These are phyloP conservation scores for Botrytis pseudocinerea DNA, from an alignment of 2,329 filamentous ascomycete species.

Conservation along the genomic window DNA sequence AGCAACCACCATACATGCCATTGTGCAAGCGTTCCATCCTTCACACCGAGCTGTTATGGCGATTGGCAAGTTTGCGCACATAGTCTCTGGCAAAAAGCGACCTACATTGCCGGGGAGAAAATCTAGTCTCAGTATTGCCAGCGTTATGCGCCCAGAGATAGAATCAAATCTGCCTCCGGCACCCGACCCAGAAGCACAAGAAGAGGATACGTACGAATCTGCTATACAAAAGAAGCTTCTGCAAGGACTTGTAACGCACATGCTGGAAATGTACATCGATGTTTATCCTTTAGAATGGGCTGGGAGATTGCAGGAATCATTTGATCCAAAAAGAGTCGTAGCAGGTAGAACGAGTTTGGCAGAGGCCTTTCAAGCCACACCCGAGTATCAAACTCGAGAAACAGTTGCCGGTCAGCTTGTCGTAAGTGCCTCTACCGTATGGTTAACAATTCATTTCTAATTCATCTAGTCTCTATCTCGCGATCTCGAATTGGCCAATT, in stretches of 20 bases:
- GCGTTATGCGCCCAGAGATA: conserved; percentile 55
- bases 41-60: conserved; percentile 67
- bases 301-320: conserved; percentile 65
- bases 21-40: conserved; percentile 65
- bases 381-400: conserved; percentile 60
- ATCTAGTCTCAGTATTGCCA: conserved; percentile 57
- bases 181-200: conserved; percentile 60
- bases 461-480: conserved; percentile 47
- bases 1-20: conserved; percentile 71
- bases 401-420: conserved; percentile 71
- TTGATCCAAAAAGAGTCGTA: conserved; percentile 63
- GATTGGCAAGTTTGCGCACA: conserved; percentile 69
- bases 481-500: conserved; percentile 55
- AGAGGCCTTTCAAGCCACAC: conserved; percentile 64
- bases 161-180: conserved; percentile 45
- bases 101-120: conserved; percentile 61
- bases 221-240: conserved; percentile 64
- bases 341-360: conserved; percentile 61
- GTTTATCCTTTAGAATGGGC: conserved; percentile 61
- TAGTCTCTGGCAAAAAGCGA: conserved; percentile 64
- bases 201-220: conserved; percentile 58
- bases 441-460: conserved; percentile 15
- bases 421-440: conserved; percentile 47
- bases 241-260: conserved; percentile 75
- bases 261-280: conserved; percentile 73